Conservation (phyloP, 805 yeast species). For the Pichia exigua region DNA sequence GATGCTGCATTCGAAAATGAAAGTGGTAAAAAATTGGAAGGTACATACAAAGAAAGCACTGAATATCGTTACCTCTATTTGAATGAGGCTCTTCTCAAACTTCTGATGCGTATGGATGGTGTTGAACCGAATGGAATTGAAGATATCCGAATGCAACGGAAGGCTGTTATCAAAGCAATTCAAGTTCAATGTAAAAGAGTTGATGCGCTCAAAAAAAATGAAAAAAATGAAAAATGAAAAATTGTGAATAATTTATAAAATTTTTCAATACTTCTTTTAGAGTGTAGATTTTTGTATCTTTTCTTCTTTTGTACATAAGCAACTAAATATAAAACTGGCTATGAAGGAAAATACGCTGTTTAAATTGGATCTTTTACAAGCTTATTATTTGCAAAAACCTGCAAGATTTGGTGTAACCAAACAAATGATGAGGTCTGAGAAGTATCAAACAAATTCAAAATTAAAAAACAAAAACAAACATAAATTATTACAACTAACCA, state of each 20-base stretch:
- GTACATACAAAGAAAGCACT: slow-evolving; percentile 21
- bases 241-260: neutral
- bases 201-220: slow-evolving; percentile 29
- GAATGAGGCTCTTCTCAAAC: slow-evolving; percentile 61
- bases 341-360: slow-evolving; percentile 37
- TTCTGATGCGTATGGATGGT: slow-evolving; percentile 59
- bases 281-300: neutral
- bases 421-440: slow-evolving; percentile 38
- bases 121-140: slow-evolving; percentile 40
- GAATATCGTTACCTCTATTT: slow-evolving; percentile 46
- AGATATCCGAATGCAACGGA: slow-evolving; percentile 49
- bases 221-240: neutral
- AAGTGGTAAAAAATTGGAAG: neutral
- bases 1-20: neutral
- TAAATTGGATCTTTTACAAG: slow-evolving; percentile 51
- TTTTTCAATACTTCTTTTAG: neutral
- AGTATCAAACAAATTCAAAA: slow-evolving; percentile 5
- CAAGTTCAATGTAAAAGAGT: slow-evolving; percentile 52
- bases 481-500: slow-evolving; percentile 28
- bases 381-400: slow-evolving; percentile 36
- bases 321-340: neutral
- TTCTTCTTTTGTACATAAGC: neutral
- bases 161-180: slow-evolving; percentile 48
- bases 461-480: slow-evolving; percentile 22
- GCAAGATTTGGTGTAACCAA: slow-evolving; percentile 46